A percentile compares a stretch with the other conserved stretches of the same genome.
These are phyloP conservation scores for Claviceps cyperi DNA, from an alignment of 2,329 filamentous ascomycete species.

Conservation along the genomic window DNA sequence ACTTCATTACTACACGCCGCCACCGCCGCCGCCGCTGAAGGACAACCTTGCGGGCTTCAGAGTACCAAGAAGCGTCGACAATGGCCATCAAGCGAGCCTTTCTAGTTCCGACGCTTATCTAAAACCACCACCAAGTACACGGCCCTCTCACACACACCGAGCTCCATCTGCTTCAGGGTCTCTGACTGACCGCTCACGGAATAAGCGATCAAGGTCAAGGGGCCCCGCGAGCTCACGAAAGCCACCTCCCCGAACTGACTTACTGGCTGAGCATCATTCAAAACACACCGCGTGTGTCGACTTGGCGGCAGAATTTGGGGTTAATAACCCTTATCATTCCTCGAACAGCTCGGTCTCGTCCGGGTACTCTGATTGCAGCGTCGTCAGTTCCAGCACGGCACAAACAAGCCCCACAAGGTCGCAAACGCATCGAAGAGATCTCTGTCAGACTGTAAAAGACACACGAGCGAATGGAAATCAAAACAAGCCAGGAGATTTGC, in stretches of 20 bases:
- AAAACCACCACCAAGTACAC: constrained; percentile 21
- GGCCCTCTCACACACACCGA: constrained; percentile 21
- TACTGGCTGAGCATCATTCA: constrained; percentile 25
- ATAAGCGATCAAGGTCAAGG: constrained; percentile 26
- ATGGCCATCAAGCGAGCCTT: constrained; percentile 22
- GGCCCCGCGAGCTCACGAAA: constrained; percentile 35
- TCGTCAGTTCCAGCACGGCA: constrained; percentile 44
- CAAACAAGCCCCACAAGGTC: constrained; percentile 30
- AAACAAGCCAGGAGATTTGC: constrained; percentile 15
- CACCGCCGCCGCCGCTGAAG: constrained; percentile 24
- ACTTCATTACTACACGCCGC: constrained; percentile 8
- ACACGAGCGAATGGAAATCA: constrained; percentile 35
- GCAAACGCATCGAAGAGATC: constrained; percentile 22
- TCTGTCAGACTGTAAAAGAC: constrained; percentile 41
- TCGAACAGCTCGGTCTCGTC: constrained; percentile 52
- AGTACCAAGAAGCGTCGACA: constrained; percentile 25
- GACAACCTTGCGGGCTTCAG: constrained; percentile 47
- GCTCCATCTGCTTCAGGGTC: constrained; percentile 33
- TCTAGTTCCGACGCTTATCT: constrained; percentile 41
- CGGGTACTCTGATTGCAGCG: constrained; percentile 45
- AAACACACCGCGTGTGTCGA: constrained; percentile 32
- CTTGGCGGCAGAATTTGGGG: constrained; percentile 44
- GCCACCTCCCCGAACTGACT: constrained; percentile 37
- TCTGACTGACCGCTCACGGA: constrained; percentile 23
- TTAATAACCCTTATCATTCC: constrained; percentile 49